Conservation (phyloP, 768 basidiomycete species). For the Rhodotorula graminis region DNA sequence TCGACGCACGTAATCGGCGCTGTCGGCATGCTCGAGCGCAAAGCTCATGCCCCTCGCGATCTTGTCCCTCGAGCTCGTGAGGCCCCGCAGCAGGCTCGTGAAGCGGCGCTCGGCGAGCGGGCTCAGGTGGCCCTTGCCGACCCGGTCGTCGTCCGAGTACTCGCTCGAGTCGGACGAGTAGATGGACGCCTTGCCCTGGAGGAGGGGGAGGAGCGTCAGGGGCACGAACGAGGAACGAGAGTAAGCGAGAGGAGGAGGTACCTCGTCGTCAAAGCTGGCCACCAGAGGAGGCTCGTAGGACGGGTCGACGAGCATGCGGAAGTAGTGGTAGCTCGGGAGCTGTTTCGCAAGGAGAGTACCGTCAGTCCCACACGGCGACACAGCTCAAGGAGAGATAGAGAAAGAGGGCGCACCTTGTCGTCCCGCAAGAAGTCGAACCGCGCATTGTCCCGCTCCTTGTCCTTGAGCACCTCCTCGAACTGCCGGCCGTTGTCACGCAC, state of each 20-base stretch:
- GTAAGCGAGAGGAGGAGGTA: slow-evolving; percentile 17
- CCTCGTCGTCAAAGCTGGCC: slow-evolving; percentile 48
- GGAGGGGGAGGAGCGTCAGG: background rate
- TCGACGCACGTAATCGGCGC: slow-evolving; percentile 71
- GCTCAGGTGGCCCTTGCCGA: slow-evolving; percentile 69
- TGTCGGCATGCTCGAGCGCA: slow-evolving; percentile 91
- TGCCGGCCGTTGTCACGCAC: slow-evolving; percentile 73
- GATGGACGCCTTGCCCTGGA: slow-evolving; percentile 47
- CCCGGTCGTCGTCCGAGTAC: slow-evolving; percentile 81
- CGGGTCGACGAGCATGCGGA: slow-evolving; percentile 46
- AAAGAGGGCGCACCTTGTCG: slow-evolving; percentile 44
- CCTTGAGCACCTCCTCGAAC: slow-evolving; percentile 94
- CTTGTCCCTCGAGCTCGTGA: slow-evolving; percentile 81
- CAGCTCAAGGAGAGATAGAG: background rate
- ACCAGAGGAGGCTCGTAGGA: slow-evolving; percentile 48
- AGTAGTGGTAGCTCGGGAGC: slow-evolving; percentile 51
- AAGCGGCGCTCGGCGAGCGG: slow-evolving; percentile 75
- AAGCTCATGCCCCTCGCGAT: slow-evolving; percentile 96
- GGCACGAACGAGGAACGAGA: background rate
- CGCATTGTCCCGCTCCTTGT: slow-evolving; percentile 89
- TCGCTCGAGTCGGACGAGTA: slow-evolving; percentile 71
- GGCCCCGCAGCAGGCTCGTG: slow-evolving; percentile 79
- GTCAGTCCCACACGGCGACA: background rate
- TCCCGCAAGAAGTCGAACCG: slow-evolving; percentile 87
- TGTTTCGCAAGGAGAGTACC: slow-evolving; percentile 19